phyloP scores from a whole-genome alignment of 1,284 basidiomycete genomes.

The Pascua guehoae region DNA sequence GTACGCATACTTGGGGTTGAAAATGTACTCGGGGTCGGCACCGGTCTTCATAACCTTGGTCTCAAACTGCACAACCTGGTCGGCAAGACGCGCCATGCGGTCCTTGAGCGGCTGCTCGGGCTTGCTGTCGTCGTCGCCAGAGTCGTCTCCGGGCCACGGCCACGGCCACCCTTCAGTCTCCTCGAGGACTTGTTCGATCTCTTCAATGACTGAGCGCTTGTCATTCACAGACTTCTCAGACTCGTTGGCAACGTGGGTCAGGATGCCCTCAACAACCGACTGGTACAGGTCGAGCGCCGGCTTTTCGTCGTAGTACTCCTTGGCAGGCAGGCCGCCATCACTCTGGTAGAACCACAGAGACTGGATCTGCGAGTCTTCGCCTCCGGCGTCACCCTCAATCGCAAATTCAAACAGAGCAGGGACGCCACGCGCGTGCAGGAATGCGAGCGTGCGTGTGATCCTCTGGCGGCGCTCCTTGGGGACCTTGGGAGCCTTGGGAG shows the following conservation, averaged over 20 bases:
- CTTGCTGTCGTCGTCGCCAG: constrained; percentile 41
- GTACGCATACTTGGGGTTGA: constrained; percentile 79
- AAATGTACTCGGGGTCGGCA: constrained; percentile 65
- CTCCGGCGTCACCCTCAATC: constrained; percentile 79
- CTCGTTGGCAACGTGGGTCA: constrained; percentile 56
- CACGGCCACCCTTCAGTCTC: constrained; percentile 62
- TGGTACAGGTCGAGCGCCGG: constrained; percentile 67
- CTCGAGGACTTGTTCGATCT: constrained; percentile 25
- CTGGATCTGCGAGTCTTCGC: constrained; percentile 82
- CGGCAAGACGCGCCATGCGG: constrained; percentile 63
- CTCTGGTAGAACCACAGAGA: constrained; percentile 82
- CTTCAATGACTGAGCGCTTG: constrained; percentile 11
- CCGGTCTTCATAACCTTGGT: constrained; percentile 72
- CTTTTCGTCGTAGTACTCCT: constrained; percentile 89
- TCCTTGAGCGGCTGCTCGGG: constrained; percentile 25
- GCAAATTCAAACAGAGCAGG: constrained; percentile 70
- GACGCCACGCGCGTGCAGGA: constrained; percentile 80
- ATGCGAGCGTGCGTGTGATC: constrained; percentile 74
- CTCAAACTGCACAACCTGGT: constrained; percentile 75
- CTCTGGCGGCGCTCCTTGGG: constrained; percentile 23
- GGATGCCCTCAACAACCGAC: constrained; percentile 64
- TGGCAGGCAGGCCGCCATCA: constrained; percentile 78
- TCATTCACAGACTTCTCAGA: neutral
- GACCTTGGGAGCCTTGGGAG: neutral
- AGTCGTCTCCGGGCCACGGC: constrained; percentile 64